Evolutionary conservation across 352 stramenopile genomes (phyloP).

Genomic region (Phytopythium litorale): DNA sequence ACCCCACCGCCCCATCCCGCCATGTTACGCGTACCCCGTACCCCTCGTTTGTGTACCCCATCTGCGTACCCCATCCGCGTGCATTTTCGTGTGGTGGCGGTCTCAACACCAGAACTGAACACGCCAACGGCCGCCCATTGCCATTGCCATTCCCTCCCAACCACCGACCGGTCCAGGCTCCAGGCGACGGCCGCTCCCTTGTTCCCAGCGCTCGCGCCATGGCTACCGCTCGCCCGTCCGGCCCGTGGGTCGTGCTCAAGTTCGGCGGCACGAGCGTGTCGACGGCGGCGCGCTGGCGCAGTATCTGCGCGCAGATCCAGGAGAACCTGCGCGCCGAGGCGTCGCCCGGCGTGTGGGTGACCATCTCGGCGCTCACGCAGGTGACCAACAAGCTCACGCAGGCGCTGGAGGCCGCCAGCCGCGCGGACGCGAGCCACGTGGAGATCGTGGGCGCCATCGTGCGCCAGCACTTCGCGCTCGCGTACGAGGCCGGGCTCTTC

Average conservation of each 20-base stretch:
- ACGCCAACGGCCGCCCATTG: not conserved
- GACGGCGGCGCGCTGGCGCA: conserved; percentile 66
- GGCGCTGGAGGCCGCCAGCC: conserved; percentile 45
- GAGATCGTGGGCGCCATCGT: conserved; percentile 46
- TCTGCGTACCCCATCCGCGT: no score
- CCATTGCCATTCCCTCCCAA: not conserved
- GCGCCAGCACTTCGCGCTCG: conserved; percentile 68
- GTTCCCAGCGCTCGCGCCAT: not conserved
- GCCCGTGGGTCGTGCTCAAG: conserved; percentile 84
- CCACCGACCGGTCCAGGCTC: not conserved
- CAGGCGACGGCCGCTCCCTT: not conserved
- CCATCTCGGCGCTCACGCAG: conserved; percentile 84
- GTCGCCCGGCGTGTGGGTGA: conserved; percentile 73
- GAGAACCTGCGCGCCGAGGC: conserved; percentile 36
- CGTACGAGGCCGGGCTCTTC: conserved; percentile 64
- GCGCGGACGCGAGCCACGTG: conserved; percentile 31
- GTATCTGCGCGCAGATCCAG: conserved; percentile 74
- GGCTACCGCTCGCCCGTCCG: conserved; percentile 2
- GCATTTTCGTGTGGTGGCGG: conserved; percentile 4
- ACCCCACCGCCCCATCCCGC: no score
- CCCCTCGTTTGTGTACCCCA: no score
- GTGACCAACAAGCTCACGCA: conserved; percentile 84
- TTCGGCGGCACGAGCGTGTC: conserved; percentile 89
- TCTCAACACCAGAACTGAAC: conserved; percentile 1
- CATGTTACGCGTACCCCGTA: no score